Conservation (phyloP, 352 stramenopile genomes). For the Phytophthora foliorum region DNA sequence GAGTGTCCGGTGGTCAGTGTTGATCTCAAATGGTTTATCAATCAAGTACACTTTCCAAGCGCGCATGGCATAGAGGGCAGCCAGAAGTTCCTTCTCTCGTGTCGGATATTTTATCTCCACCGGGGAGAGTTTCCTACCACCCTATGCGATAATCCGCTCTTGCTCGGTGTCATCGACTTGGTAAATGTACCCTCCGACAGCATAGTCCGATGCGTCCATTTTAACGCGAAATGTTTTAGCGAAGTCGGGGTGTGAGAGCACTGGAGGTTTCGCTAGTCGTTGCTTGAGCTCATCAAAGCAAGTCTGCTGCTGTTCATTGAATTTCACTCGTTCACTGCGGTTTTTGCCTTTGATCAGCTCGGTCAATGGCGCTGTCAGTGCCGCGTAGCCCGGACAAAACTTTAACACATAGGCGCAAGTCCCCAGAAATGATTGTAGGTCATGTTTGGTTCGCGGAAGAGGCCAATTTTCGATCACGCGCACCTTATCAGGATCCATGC, state of each 20-base stretch:
- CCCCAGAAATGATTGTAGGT: conserved; percentile 9
- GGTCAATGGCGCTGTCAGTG: conserved; percentile 1
- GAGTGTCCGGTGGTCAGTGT: conserved; percentile 21
- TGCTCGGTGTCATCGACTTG: too few species aligned
- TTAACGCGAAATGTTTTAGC: background rate
- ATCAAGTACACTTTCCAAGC: conserved; percentile 19
- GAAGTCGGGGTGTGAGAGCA: conserved; percentile 1
- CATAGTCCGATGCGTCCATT: conserved; percentile 7
- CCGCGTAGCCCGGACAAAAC: conserved; percentile 4
- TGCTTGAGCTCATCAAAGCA: conserved; percentile 2
- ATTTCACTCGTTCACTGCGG: background rate
- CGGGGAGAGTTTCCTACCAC: too few species aligned
- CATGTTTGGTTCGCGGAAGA: background rate
- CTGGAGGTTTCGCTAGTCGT: background rate
- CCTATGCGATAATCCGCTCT: too few species aligned
- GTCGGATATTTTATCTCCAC: too few species aligned
- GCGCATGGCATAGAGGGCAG: conserved; percentile 13
- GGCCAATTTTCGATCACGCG: conserved; percentile 6
- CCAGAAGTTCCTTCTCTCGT: conserved; percentile 19
- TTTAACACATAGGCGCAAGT: conserved; percentile 22
- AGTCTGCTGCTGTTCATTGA: background rate
- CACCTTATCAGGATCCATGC: conserved; percentile 15
- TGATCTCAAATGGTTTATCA: conserved; percentile 7
- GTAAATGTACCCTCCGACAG: conserved; percentile 2
- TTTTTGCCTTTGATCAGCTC: conserved; percentile 1